Evolutionary conservation across 2,329 filamentous ascomycete species (phyloP), one percentile per base, ranked within the genome.

Genomic region (Aspergillus fumigatiaffinis): DNA sequence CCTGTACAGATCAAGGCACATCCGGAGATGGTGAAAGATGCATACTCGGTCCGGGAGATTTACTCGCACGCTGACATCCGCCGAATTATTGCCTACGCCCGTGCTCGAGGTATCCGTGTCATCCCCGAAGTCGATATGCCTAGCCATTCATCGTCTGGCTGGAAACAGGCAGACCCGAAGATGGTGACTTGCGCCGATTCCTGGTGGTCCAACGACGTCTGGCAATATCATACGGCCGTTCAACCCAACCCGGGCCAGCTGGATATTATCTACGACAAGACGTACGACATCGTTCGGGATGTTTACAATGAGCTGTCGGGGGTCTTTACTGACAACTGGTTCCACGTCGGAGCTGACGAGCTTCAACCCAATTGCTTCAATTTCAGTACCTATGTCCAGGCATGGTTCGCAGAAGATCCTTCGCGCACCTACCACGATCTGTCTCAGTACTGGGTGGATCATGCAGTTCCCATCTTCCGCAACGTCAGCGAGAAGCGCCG

Each of bases 111-210:
- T 55, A 76, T 86, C n/a, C 81, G 84, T 54, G 75, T 86, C 55
- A 76, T 86, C 35, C 81, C 84, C n/a, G 84, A 86, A 63, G 79
- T 85, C 46, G 84, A 86, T 67, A 85, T 85, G 82, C 84, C 84
- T 6, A 81, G 83, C 50, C 84, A 86, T 66, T 79, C 82, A 5
- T 74, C 77, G 29, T 77, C 81, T 0, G 82, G 82, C 29, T 84
- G 82, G 82, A 76, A 80, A 54, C 82, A 83, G 58, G 74, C 86
- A 6, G 81, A 85, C 58, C 76, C 82, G 25, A 74, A 77, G 25
- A 83, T 87, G 55, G 74, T 85, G 28, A 78, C 84, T 12, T 86
- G 83, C 68, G 71, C 70, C 20, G 72, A 85, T 68, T 79, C 79
- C 23, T 86, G 83, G 83, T 86, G 83, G 83, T 83, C 80, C 41